Evolutionary conservation across 2,329 filamentous ascomycete genomes (phyloP), one percentile per base, ranked within the genome.

Genomic region (Colletotrichum sublineola): DNA sequence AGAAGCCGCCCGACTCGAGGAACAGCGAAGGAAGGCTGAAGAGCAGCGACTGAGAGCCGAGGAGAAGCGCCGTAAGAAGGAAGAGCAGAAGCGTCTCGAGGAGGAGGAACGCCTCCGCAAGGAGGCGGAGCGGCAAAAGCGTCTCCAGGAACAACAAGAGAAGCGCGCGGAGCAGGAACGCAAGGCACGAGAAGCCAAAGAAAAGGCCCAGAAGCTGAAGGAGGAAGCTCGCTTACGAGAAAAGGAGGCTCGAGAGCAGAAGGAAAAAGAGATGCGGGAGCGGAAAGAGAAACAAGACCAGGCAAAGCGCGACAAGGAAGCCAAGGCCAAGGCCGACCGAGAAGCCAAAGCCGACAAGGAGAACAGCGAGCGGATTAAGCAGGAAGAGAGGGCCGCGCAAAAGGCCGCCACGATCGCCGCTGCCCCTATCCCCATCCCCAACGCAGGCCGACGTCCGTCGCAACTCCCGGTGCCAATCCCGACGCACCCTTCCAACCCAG

Each of bases 51-150:
- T 88, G 76, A 96, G 92, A 83, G 92, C 92, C 55, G 96, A 99
- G 79, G 96, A 98, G 83, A 96, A 95, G 81, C 91, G 94, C 58
- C 94, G 91, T 84, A 97, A 97, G 84, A 94, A 92, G 78, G 96
- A 99, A 79, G 93, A 94, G 4, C 94, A 97, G 81, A 94, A 92
- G 81, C 97, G 94, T 81, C 93, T 93, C 38, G 94, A 94, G 75
- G 96, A 98, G 78, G 96, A 98, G 78, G 95, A 97, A 77, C 92
- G 92, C 63, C 85, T 92, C 70, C 90, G 91, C 68, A 97, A 95
- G 81, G 96, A 98, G 79, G 92, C 92, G 5, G 96, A 98, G 77
- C 93, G 93, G 78, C 89, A 92, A 79, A 92, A 91, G 74, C 91
- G 93, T 61, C 85, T 93, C 67, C 92, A 94, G 78, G 95, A 98